These are phyloP conservation scores for Coniochaeta pulveracea DNA, from an alignment of 2,329 filamentous ascomycete species.

Conservation along the genomic window DNA sequence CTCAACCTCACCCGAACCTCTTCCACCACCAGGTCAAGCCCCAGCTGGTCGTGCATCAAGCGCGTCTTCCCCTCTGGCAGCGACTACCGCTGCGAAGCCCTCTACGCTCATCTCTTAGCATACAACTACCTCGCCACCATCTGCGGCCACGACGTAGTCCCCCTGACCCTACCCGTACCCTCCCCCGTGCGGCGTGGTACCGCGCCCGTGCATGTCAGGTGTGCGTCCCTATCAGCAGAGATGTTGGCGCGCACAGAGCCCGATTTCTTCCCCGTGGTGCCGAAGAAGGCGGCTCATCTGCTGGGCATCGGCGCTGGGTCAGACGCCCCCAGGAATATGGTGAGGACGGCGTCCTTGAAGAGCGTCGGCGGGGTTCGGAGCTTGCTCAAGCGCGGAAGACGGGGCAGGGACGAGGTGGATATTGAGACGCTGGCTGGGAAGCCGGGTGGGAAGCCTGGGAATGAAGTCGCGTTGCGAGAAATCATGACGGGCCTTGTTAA, in stretches of 20 bases:
- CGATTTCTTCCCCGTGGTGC: conserved; percentile 23
- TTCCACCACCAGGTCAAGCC: conserved; percentile 1
- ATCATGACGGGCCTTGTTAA: conserved; percentile 36
- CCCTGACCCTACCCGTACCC: neutral
- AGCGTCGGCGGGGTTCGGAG: no score
- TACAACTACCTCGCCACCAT: conserved; percentile 43
- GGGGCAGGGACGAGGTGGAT: conserved; percentile 15
- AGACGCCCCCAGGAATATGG: no score
- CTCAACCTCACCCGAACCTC: conserved; percentile 1
- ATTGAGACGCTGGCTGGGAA: conserved; percentile 7
- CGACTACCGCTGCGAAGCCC: conserved; percentile 44
- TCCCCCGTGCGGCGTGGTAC: conserved; percentile 2
- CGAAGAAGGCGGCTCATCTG: conserved; percentile 39
- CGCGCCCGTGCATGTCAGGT: conserved; percentile 6
- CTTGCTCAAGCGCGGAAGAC: no score
- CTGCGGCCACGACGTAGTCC: conserved; percentile 11
- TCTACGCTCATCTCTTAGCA: conserved; percentile 47
- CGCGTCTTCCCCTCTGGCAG: conserved; percentile 40
- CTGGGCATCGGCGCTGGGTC: conserved; percentile 27
- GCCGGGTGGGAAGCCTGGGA: conserved; percentile 15
- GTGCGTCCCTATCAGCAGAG: conserved; percentile 6
- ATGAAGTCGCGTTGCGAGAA: conserved; percentile 22
- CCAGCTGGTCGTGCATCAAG: conserved; percentile 23
- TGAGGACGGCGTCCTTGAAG: neutral
- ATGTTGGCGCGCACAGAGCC: conserved; percentile 6